Evolutionary conservation across 345 rosid species (phyloP).

Genomic region (Sisymbrium irio): DNA sequence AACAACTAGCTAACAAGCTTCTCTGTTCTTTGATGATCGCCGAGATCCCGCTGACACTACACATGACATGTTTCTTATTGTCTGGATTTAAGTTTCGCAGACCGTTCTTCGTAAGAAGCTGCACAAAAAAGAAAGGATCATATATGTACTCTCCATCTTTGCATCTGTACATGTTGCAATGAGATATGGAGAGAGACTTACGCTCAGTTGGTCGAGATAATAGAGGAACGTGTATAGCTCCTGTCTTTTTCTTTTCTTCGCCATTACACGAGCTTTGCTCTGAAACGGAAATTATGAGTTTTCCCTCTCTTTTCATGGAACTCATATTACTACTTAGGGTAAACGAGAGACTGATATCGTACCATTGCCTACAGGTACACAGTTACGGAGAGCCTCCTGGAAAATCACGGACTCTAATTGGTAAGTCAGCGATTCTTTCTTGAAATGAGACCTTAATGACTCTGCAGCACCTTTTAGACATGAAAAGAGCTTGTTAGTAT

Average conservation of each 20-base stretch:
- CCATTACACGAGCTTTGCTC: conserved; percentile 35
- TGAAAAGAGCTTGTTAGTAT: conserved; percentile 10
- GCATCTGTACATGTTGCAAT: conserved; percentile 3
- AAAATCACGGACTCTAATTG: conserved; percentile 71
- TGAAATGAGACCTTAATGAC: conserved; percentile 60
- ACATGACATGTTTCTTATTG: conserved; percentile 13
- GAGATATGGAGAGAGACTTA: conserved; percentile 38
- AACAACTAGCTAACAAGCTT: not conserved
- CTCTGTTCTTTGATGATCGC: conserved; percentile 3
- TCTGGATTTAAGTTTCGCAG: conserved; percentile 46
- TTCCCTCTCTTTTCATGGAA: no score
- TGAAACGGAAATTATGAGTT: no score
- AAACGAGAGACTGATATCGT: no score
- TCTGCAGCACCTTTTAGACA: conserved; percentile 50
- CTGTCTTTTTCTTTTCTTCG: conserved; percentile 42
- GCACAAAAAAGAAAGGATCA: conserved; percentile 7
- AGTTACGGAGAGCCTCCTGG: conserved; percentile 63
- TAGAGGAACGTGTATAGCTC: conserved; percentile 57
- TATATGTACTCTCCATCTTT: not conserved
- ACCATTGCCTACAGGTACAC: conserved; percentile 44
- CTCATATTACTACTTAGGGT: no score
- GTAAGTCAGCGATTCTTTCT: conserved; percentile 50
- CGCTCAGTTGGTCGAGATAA: conserved; percentile 84
- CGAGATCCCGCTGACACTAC: not conserved
- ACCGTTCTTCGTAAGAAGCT: conserved; percentile 88